Evolutionary conservation across 164 flowering plant genomes (phyloP).

Genomic region (Echeveria elegans): DNA sequence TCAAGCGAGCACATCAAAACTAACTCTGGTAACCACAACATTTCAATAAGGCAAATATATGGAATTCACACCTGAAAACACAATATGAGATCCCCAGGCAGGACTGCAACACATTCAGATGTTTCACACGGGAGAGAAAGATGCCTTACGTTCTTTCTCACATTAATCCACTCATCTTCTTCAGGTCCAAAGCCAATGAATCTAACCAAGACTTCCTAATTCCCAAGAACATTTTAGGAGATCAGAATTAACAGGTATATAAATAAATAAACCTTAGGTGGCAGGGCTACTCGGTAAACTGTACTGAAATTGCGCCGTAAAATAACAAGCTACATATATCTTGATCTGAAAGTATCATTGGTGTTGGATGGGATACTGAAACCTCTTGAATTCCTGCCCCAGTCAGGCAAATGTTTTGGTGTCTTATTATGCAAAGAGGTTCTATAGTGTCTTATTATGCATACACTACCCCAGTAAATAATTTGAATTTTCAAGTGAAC

Average conservation of each 20-base stretch:
- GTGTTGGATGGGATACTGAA: neutral
- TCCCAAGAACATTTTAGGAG: conserved; percentile 4
- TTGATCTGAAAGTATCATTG: neutral
- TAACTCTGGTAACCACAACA: neutral
- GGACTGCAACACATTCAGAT: conserved; percentile 90
- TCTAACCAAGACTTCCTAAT: conserved; percentile 86
- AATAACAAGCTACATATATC: neutral
- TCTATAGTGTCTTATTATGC: too few species aligned
- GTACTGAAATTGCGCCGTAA: neutral
- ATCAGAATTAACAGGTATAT: too few species aligned
- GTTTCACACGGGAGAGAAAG: conserved; percentile 98
- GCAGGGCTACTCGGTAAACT: too few species aligned
- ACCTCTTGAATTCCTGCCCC: neutral
- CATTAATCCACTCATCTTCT: conserved; percentile 95
- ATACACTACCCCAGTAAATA: neutral
- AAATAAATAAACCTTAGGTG: too few species aligned
- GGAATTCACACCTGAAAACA: conserved; percentile 99
- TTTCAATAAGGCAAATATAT: too few species aligned
- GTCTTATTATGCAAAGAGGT: neutral
- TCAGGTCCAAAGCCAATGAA: conserved; percentile 90
- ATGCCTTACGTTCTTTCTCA: conserved; percentile 69
- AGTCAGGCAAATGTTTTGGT: neutral
- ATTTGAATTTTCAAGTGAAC: neutral
- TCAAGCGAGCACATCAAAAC: neutral
- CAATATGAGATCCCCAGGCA: conserved; percentile 87